Percentiles rank a stretch among this genome's conserved stretches.
Conservation (phyloP, 2,329 filamentous ascomycete genomes). For the Curvularia eragrostidis region DNA sequence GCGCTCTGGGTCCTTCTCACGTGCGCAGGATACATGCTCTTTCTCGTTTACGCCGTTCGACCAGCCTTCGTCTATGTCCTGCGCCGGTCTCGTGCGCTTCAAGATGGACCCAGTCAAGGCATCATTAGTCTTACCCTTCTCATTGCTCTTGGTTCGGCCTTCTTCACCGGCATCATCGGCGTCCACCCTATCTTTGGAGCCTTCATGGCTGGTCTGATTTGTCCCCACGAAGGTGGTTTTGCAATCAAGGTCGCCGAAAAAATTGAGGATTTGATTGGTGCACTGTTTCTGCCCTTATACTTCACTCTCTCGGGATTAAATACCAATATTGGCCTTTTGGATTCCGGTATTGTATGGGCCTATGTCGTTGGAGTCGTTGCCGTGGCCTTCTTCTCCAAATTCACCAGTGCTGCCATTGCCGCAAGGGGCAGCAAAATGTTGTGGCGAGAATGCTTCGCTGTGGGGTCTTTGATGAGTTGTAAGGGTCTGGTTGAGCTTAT, state of each 20-base stretch:
- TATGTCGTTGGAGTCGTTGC: slow-evolving; percentile 85
- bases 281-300: slow-evolving; percentile 86
- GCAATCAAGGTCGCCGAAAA: slow-evolving; percentile 92
- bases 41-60: slow-evolving; percentile 74
- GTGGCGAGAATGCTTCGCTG: slow-evolving; percentile 88
- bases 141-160: slow-evolving; percentile 77
- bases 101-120: slow-evolving; percentile 86
- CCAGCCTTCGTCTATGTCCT: slow-evolving; percentile 79
- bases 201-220: slow-evolving; percentile 87
- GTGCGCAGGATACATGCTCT: slow-evolving; percentile 75
- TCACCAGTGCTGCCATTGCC: slow-evolving; percentile 80
- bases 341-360: slow-evolving; percentile 83
- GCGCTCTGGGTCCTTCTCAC: slow-evolving; percentile 85
- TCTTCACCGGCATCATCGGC: slow-evolving; percentile 90
- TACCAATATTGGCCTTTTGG: slow-evolving; percentile 83
- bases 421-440: slow-evolving; percentile 77
- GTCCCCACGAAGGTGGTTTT: slow-evolving; percentile 87
- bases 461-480: slow-evolving; percentile 93
- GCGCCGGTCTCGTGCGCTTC: slow-evolving; percentile 74
- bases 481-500: slow-evolving; percentile 95
- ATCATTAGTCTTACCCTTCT: slow-evolving; percentile 84
- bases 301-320: slow-evolving; percentile 91
- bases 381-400: slow-evolving; percentile 84
- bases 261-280: slow-evolving; percentile 87
- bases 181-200: slow-evolving; percentile 94